Evolutionary conservation across 2,329 filamentous ascomycete genomes (phyloP).

Genomic region (Colletotrichum endophyticum): DNA sequence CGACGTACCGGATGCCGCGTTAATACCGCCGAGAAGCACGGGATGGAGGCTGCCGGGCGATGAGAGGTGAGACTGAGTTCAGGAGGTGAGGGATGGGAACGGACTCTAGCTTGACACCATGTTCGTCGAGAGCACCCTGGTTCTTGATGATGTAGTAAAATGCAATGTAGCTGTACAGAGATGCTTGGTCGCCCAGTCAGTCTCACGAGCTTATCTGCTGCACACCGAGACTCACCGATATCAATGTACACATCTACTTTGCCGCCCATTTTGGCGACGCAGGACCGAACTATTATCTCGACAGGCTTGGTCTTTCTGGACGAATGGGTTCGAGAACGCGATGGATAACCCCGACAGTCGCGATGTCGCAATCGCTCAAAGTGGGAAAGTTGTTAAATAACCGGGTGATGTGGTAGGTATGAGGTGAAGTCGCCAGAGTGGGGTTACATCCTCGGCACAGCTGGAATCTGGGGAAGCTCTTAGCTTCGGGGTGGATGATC

Average conservation of each 20-base stretch:
- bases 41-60: slow-evolving; percentile 64
- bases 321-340: background rate
- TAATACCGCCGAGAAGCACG: slow-evolving; percentile 73
- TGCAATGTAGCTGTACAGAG: slow-evolving; percentile 63
- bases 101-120: slow-evolving; percentile 71
- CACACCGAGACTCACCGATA: slow-evolving; percentile 53
- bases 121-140: slow-evolving; percentile 54
- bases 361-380: background rate
- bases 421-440: slow-evolving; percentile 3
- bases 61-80: background rate
- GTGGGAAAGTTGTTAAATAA: background rate
- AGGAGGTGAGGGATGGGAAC: slow-evolving; percentile 26
- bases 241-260: slow-evolving; percentile 72
- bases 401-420: background rate
- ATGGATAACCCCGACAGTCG: background rate
- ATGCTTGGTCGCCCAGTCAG: slow-evolving; percentile 52
- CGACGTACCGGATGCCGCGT: slow-evolving; percentile 56
- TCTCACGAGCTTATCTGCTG: background rate
- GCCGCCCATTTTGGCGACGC: slow-evolving; percentile 54
- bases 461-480: slow-evolving; percentile 4
- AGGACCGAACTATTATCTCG: background rate
- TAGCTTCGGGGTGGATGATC: background rate
- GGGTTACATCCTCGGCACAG: slow-evolving; percentile 13
- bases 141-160: slow-evolving; percentile 65
- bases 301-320: background rate